Evolutionary conservation across 2,329 filamentous ascomycete species (phyloP).

Genomic region (Arthrobotrys entomopaga): DNA sequence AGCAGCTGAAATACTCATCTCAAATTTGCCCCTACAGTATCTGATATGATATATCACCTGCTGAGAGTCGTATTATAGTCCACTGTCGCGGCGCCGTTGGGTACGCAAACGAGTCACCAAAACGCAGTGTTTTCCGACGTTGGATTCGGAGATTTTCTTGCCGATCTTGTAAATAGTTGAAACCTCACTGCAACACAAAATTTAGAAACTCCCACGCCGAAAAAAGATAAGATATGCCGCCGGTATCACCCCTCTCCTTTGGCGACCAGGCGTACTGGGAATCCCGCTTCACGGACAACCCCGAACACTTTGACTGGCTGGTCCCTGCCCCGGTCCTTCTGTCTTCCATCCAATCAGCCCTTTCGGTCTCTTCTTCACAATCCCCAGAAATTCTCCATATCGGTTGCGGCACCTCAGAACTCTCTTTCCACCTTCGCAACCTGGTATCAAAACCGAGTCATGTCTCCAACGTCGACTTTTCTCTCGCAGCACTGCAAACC

Average conservation of each 20-base stretch:
- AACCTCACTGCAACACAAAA: slow-evolving; percentile 3
- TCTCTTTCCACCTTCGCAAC: slow-evolving; percentile 29
- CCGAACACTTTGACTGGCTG: slow-evolving; percentile 40
- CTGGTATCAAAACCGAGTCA: neutral
- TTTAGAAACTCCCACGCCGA: neutral
- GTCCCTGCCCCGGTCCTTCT: slow-evolving; percentile 21
- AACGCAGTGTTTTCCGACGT: too few species aligned
- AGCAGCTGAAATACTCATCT: too few species aligned
- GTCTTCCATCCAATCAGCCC: slow-evolving; percentile 6
- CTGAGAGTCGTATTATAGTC: too few species aligned
- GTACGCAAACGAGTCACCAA: too few species aligned
- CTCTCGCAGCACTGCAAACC: slow-evolving; percentile 12
- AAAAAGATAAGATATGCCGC: neutral
- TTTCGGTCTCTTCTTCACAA: neutral
- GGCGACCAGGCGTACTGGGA: slow-evolving; percentile 46
- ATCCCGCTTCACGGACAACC: slow-evolving; percentile 29
- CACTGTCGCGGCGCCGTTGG: too few species aligned
- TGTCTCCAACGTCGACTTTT: slow-evolving; percentile 41
- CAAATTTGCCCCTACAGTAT: too few species aligned
- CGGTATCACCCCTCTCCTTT: slow-evolving; percentile 20
- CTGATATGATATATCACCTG: too few species aligned
- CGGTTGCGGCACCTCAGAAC: slow-evolving; percentile 41
- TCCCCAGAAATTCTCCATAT: slow-evolving; percentile 34
- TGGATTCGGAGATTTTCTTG: too few species aligned
- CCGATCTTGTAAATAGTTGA: neutral